A percentile compares a stretch with the other conserved stretches of the same genome.
phyloP scores from a whole-genome alignment of 208 protist genomes.

The Wallacemonas sp. region DNA sequence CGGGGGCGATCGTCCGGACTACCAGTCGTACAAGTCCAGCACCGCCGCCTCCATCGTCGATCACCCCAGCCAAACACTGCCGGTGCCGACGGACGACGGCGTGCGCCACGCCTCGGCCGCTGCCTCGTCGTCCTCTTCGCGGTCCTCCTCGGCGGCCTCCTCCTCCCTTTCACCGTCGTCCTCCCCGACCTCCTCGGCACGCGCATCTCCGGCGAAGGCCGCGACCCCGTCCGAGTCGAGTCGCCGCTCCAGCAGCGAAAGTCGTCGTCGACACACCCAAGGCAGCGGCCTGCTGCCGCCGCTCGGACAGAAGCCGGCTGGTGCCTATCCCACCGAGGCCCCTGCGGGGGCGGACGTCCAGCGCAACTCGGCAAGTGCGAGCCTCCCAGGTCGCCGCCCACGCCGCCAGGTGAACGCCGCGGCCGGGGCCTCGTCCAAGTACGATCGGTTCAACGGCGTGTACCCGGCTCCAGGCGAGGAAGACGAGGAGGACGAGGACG shows the following conservation, averaged over 20 bases:
- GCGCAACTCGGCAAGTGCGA: constrained; percentile 7
- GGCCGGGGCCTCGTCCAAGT: not conserved
- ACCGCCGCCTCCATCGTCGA: not conserved
- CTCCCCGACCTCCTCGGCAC: too few relatives aligned
- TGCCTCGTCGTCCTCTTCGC: constrained; percentile 8
- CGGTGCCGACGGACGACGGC: too few relatives aligned
- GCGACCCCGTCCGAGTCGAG: too few relatives aligned
- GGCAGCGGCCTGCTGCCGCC: too few relatives aligned
- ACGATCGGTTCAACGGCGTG: constrained; percentile 5
- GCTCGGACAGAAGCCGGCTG: not conserved
- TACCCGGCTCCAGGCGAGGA: not conserved
- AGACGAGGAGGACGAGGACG: not conserved
- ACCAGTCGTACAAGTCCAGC: constrained; percentile 1
- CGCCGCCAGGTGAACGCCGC: constrained; percentile 12
- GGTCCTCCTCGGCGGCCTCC: not conserved
- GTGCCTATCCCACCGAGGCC: not conserved
- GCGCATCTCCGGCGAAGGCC: too few relatives aligned
- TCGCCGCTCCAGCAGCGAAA: too few relatives aligned
- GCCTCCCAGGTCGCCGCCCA: not conserved
- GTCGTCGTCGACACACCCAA: too few relatives aligned
- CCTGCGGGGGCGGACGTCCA: not conserved
- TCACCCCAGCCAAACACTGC: not conserved
- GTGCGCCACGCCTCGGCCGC: too few relatives aligned
- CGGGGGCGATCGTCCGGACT: not conserved
- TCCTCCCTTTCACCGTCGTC: too few relatives aligned